A percentile compares a stretch with the other conserved stretches of the same genome.
Evolutionary conservation across 495 filamentous ascomycete genomes (phyloP).

Genomic region (Chaetomium fimeti): DNA sequence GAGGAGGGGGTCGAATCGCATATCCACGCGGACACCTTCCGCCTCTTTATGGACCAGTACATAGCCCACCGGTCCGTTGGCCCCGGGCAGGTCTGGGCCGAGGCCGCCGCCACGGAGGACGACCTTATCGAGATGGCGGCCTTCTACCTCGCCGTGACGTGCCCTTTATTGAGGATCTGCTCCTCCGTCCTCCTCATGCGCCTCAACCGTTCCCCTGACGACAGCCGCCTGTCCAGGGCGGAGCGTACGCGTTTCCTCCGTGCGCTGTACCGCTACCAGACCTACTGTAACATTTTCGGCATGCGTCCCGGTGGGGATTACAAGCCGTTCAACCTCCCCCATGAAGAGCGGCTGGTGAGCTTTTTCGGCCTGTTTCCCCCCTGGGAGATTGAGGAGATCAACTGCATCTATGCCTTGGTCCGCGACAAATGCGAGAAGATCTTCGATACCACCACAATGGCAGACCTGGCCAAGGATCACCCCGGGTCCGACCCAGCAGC

Average conservation of each 20-base stretch:
- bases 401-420: not conserved
- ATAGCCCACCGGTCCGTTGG: not conserved
- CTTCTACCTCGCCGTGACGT: slow-evolving; percentile 31
- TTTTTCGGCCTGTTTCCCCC: slow-evolving; percentile 17
- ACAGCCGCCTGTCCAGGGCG: slow-evolving; percentile 21
- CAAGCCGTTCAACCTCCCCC: not conserved
- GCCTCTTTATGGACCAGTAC: slow-evolving; percentile 19
- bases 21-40: not conserved
- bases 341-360: not conserved
- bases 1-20: not conserved
- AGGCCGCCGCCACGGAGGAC: slow-evolving; percentile 9
- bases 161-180: slow-evolving; percentile 25
- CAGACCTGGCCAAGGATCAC: not conserved
- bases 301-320: not conserved
- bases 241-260: slow-evolving; percentile 31
- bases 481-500: slow-evolving; percentile 10
- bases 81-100: slow-evolving; percentile 6
- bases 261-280: slow-evolving; percentile 35
- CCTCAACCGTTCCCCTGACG: not conserved
- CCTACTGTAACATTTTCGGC: slow-evolving; percentile 35
- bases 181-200: slow-evolving; percentile 17
- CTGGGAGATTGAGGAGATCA: slow-evolving; percentile 26
- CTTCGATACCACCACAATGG: not conserved
- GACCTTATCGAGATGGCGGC: slow-evolving; percentile 19
- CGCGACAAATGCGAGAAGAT: not conserved